Evolutionary conservation across 2,329 filamentous ascomycete genomes (phyloP), one percentile per base, ranked within the genome.

Genomic region (Pseudogymnoascus sp.): DNA sequence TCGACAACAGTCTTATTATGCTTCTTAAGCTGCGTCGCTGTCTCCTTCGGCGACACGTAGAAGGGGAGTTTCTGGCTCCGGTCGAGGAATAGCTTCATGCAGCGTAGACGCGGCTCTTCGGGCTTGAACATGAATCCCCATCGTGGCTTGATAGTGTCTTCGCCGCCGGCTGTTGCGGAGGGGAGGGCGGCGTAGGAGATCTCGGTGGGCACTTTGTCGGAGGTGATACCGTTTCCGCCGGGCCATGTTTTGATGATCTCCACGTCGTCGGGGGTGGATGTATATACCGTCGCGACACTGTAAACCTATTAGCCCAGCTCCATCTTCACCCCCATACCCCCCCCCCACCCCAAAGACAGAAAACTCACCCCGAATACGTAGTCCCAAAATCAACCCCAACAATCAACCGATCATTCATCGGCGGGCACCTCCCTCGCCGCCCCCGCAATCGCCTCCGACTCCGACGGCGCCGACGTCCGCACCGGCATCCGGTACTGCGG

Each of bases 221-320:
- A 91, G n/a, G 90, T 92, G 75, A 93, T 91, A 69, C 89, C 89
- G 71, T 93, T 92, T 28, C 88, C 88, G 25, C 90, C 90, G 0
- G 90, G 89, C 90, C 90, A 93, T 12, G 84, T 88, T 77, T 91
- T 92, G 78, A 93, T 91, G 69, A 92, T 90, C 72, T 92, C 88
- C 63, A 93, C 80, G 73, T 92, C 89, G 73, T 93, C 89, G 11
- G 89, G 89, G 1, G 86, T 90, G 3, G 85, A 88, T 12, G 87
- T 89, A 69, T 91, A 90, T 3, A 90, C 87, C 31, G 87, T 86
- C 5, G 88, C 88, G 63, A 90, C 88, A 62, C 84, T 86, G 72
- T 52, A 65, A 4, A 49, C 7, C 8, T 1, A 59, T 69, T 35
- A 65, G 65, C 59, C 67, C 41, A 60, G 67, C 60, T 64, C 59